Evolutionary conservation across 495 filamentous ascomycete species (phyloP).

Genomic region (Aspergillus sparsus): DNA sequence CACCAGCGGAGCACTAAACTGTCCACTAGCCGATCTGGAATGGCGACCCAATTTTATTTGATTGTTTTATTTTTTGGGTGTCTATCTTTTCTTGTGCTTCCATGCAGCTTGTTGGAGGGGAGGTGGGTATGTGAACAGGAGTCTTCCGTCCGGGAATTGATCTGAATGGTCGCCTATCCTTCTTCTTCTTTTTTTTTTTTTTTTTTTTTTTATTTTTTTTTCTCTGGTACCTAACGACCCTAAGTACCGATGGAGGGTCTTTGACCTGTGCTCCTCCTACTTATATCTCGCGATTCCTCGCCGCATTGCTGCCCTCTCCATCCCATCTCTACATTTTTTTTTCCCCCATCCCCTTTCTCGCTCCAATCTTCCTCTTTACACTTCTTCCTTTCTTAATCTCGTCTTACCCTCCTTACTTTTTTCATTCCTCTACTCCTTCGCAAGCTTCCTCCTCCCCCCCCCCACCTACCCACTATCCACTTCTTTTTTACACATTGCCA

Average conservation of each 20-base stretch:
- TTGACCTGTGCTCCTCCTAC: constrained; percentile 9
- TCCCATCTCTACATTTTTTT: constrained; percentile 9
- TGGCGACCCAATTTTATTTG: constrained; percentile 7
- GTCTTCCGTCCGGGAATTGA: not conserved
- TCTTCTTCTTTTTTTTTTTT: not conserved
- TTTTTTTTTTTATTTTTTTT: not conserved
- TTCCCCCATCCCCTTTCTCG: constrained; percentile 8
- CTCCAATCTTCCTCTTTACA: constrained; percentile 1
- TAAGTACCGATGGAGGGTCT: too few species aligned
- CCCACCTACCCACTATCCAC: not conserved
- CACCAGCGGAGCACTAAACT: constrained; percentile 9
- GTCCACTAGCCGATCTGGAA: constrained; percentile 7
- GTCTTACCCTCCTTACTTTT: not conserved
- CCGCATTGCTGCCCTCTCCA: constrained; percentile 4
- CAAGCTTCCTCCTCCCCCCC: constrained; percentile 2
- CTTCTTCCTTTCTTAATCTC: not conserved
- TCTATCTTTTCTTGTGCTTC: constrained; percentile 3
- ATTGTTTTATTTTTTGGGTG: not conserved
- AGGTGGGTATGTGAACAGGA: not conserved
- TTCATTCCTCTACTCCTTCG: constrained; percentile 5
- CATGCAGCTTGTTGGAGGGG: not conserved
- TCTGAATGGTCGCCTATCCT: not conserved
- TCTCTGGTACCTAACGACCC: too few species aligned
- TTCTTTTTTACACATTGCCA: constrained; percentile 34
- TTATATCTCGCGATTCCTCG: constrained; percentile 11